Evolutionary conservation across 208 protist genomes (phyloP).

Genomic region (Trichomonas gallinae): DNA sequence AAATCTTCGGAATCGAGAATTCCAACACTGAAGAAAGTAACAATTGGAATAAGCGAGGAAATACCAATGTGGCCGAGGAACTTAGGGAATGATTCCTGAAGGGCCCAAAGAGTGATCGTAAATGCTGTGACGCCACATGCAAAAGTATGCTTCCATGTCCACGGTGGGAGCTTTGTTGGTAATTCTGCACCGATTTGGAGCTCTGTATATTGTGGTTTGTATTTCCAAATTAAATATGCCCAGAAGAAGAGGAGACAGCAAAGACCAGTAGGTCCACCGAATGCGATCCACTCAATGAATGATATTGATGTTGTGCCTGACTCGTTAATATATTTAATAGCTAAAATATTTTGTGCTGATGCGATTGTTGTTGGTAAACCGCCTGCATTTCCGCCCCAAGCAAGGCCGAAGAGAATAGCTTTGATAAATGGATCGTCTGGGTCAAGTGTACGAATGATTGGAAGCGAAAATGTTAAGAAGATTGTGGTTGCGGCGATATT

Average conservation of each 20-base stretch:
- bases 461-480: background rate
- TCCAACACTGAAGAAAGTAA: background rate
- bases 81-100: background rate
- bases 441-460: background rate
- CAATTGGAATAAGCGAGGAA: background rate
- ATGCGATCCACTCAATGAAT: constrained; percentile 8
- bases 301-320: background rate
- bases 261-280: background rate
- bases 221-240: background rate
- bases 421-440: constrained; percentile 6
- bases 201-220: background rate
- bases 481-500: background rate
- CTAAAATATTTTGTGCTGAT: background rate
- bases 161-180: background rate
- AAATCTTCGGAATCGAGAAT: background rate
- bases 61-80: constrained; percentile 5
- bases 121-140: background rate
- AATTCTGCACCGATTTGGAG: background rate
- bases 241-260: background rate
- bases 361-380: background rate
- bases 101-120: background rate
- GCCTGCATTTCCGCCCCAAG: background rate
- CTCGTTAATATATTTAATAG: constrained; percentile 21
- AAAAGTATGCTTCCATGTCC: constrained; percentile 21
- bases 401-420: background rate